Conservation (phyloP, 345 rosid species). For the Laguncularia racemosa region DNA sequence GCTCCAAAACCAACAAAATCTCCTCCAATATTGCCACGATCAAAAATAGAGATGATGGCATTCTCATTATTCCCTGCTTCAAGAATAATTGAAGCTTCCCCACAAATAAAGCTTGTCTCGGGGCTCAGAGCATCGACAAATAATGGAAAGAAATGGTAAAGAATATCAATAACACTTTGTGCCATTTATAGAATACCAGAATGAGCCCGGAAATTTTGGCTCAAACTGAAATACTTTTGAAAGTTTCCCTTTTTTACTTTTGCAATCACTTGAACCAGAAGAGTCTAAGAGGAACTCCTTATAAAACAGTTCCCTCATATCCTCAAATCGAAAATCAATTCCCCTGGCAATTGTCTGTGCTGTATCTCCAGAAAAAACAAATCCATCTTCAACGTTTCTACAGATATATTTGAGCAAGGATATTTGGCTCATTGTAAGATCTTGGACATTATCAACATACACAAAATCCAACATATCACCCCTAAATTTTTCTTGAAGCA, state of each 20-base stretch:
- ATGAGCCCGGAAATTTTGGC: slow-evolving; percentile 51
- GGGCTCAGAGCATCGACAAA: slow-evolving; percentile 26
- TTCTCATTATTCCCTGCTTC: slow-evolving; percentile 23
- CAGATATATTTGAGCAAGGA: slow-evolving; percentile 37
- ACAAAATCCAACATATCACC: slow-evolving; percentile 38
- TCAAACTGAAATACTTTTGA: slow-evolving; percentile 30
- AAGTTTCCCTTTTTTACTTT: slow-evolving; percentile 27
- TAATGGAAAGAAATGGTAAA: slow-evolving; percentile 32
- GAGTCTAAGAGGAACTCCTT: slow-evolving; percentile 30
- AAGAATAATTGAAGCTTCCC: slow-evolving; percentile 46
- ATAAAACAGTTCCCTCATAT: slow-evolving; percentile 35
- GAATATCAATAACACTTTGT: slow-evolving; percentile 42
- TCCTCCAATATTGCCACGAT: slow-evolving; percentile 13
- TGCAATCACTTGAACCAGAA: slow-evolving; percentile 1
- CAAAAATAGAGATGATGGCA: slow-evolving; percentile 34
- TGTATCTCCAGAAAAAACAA: slow-evolving; percentile 45
- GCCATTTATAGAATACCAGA: slow-evolving; percentile 40
- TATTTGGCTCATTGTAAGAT: slow-evolving; percentile 50
- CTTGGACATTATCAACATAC: slow-evolving; percentile 60
- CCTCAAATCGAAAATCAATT: slow-evolving; percentile 45
- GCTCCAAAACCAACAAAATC: slow-evolving; percentile 40
- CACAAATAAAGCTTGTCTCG: slow-evolving; percentile 32
- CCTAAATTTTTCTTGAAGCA: slow-evolving; percentile 14
- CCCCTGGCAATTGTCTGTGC: slow-evolving; percentile 45
- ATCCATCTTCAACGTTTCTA: slow-evolving; percentile 36